Percentiles rank a stretch among this genome's conserved stretches.
Conservation (phyloP, 192 early-diverging fungal genomes). For the Linnemannia exigua region DNA sequence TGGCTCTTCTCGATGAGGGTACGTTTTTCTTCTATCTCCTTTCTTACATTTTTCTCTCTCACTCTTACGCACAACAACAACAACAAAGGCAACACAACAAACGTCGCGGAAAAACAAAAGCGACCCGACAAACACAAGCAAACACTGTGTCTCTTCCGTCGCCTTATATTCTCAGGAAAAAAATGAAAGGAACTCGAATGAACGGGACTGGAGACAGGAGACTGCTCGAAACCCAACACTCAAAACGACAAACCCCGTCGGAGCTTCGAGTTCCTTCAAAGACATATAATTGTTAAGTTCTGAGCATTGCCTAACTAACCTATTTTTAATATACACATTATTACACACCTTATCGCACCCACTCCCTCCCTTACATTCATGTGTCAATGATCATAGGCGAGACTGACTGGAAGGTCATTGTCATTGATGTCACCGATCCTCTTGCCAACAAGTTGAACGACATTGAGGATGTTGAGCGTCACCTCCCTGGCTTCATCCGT, state of each 20-base stretch:
- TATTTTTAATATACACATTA: slow-evolving; percentile 10
- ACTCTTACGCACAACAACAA: neutral
- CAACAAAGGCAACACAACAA: neutral
- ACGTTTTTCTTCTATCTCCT: slow-evolving; percentile 2
- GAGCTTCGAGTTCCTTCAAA: neutral
- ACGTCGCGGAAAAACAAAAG: neutral
- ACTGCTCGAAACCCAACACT: neutral
- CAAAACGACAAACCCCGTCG: neutral
- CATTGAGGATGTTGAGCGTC: slow-evolving; percentile 98
- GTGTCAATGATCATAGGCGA: slow-evolving; percentile 64
- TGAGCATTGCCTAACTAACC: slow-evolving; percentile 12
- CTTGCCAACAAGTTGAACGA: slow-evolving; percentile 97
- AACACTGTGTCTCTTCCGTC: neutral
- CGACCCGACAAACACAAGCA: neutral
- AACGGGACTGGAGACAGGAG: neutral
- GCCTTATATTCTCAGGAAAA: neutral
- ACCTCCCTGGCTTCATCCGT: slow-evolving; percentile 94
- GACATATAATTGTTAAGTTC: slow-evolving; percentile 8
- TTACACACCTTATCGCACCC: neutral
- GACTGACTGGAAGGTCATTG: slow-evolving; percentile 99
- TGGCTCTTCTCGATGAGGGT: slow-evolving; percentile 99
- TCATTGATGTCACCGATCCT: slow-evolving; percentile 98
- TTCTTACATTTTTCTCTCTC: neutral
- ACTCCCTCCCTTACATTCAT: slow-evolving; percentile 10
- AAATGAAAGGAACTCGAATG: neutral